Percentiles rank a stretch among this genome's conserved stretches.
These are phyloP conservation scores for Paraglomus brasilianum DNA, from an alignment of 192 early-diverging fungal genomes.

Conservation along the genomic window DNA sequence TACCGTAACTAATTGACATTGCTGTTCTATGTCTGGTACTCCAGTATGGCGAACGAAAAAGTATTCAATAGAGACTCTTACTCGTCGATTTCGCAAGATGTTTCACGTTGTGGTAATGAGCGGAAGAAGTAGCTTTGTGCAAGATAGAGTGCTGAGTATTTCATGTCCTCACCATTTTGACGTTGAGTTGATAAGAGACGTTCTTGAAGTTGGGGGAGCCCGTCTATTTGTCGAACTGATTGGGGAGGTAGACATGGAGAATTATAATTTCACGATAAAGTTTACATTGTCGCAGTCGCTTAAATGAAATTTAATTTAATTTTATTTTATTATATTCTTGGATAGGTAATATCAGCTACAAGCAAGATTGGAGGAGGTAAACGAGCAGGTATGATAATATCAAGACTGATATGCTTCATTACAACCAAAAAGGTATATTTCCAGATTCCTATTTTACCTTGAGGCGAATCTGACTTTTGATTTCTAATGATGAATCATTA, in stretches of 20 bases:
- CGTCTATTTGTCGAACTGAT: slow-evolving; percentile 20
- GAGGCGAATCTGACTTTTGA: not conserved
- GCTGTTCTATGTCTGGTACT: too few species aligned
- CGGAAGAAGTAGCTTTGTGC: slow-evolving; percentile 9
- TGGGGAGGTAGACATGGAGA: slow-evolving; percentile 7
- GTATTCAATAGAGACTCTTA: slow-evolving; percentile 14
- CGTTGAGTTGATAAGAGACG: slow-evolving; percentile 16
- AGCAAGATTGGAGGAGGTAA: not conserved
- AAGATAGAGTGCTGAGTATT: not conserved
- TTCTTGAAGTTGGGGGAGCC: slow-evolving; percentile 16
- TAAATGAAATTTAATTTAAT: not conserved
- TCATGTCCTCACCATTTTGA: slow-evolving; percentile 23
- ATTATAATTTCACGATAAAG: too few species aligned
- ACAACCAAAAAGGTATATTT: too few species aligned
- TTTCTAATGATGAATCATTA: not conserved
- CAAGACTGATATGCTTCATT: too few species aligned
- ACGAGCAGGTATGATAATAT: slow-evolving; percentile 22
- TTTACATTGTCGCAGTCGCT: too few species aligned
- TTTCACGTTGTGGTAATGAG: slow-evolving; percentile 11
- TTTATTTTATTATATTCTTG: not conserved
- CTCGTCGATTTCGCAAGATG: slow-evolving; percentile 7
- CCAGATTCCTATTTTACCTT: not conserved
- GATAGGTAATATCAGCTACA: slow-evolving; percentile 5
- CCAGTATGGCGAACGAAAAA: not conserved
- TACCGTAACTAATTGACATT: too few species aligned